Evolutionary conservation across 164 flowering plant genomes (phyloP), one percentile per base, ranked within the genome.

Genomic region (Macadamia tetraphylla): DNA sequence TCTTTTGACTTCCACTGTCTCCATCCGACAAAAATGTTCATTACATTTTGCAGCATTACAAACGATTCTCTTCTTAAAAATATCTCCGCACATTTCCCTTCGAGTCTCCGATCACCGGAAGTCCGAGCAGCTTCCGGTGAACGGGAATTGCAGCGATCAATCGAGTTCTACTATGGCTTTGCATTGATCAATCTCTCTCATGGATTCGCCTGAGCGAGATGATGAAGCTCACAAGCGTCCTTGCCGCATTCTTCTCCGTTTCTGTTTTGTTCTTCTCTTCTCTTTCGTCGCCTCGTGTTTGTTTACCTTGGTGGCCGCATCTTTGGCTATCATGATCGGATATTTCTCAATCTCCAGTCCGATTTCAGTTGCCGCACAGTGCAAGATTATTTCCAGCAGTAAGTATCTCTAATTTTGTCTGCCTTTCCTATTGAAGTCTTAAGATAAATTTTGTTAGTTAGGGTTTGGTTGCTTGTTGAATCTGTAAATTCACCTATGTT

Each of bases 301-400:
- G 32, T 59, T 75, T 11, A 71, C 80, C 2, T 73, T 80, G 65
- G 17, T 75, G 1, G 58, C 78, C 14, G 86, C 76, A 6, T 55
- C 83, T 40, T 10, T 83, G 2, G 80, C 80, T 13, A 18, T 84
- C 64, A 42, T 78, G 43, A 5, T 78, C 42, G 78, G 77, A 9
- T 72, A 75, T 65, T 74, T 76, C 5, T 77, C 82, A 1, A 65
- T 83, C 69, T 40, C 84, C 13, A 63, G 64, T 67, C 81, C 91
- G 5, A 71, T 77, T 63, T 73, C 87, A 61, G 58, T 89, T 57
- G 75, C 80, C 29, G 79, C 90, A 0, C 83, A 78, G 71, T 92
- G 97, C 88, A 86, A 71, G 80, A 89, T 92, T n/a, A 84, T 89
- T 48, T 89, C 96, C 65, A 89, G 87, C 71, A 75, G 97, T 92